Base-by-base conservation (phyloP, 2,329 filamentous ascomycete species). In the Cadophora gregata region DNA sequence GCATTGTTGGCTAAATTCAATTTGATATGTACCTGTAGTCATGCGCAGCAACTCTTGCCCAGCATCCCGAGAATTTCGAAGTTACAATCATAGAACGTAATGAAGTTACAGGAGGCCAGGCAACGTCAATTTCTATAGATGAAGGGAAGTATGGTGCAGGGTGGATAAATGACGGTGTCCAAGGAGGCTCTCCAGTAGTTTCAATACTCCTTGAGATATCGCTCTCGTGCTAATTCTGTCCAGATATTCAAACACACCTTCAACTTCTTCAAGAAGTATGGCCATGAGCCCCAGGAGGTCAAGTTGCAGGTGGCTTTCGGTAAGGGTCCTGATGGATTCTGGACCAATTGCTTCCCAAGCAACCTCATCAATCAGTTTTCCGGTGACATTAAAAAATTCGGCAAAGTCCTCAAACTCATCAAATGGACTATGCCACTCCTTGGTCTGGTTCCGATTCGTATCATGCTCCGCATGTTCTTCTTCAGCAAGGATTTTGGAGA, bases 401-500 rank as follows among this genome's bases (percentile, higher is more conserved):
- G 81, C 67, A 77, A 75, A 60, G 85, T 89, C 77, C 78, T 89
- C 60, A 85, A 82, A 63, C 78, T 89, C 21, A 81, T 89, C 12
- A 83, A 86, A 58, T 85, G 81, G 81, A 85, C 86, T n/a, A 84
- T 89, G 79, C 75, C 88, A 0, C 73, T 89, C 36, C 82, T 90
- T 56, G 86, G 85, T 0, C 76, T 90, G 2, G 74, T 90, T 1
- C 88, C 87, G 0, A 87, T 93, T 72, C 88, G 86, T 67, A 77
- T 87, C 38, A 83, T 93, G 75, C 81, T 93, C 71, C 86, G 85
- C 64, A 77, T 92, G 60, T 92, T 91, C 77, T 80, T 86, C 65
- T 93, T 93, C 78, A 88, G 83, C 64, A 82, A 85, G 10, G 89
- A 91, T 64, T 93, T 93, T 74, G 85, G 85, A 19, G 88, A 93